Base-by-base conservation (phyloP, 2,329 filamentous ascomycete species). In the Juglanconis sp. region DNA sequence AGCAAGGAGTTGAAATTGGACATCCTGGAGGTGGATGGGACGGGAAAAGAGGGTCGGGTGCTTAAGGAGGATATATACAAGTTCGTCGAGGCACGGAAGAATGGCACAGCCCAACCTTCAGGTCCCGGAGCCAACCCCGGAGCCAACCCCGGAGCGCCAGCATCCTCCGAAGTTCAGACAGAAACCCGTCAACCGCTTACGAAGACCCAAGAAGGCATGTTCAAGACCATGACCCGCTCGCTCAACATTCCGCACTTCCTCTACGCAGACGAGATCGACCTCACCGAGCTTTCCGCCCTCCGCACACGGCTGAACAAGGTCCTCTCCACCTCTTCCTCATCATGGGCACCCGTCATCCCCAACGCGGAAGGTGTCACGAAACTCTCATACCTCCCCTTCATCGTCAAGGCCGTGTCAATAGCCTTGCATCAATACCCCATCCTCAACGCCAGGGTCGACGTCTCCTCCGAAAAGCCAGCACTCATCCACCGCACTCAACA, bases 151-250 rank as follows among this genome's bases (percentile, higher is more conserved):
- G 52, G 69, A 17, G 63, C 66, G 48, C 35, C 71, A 61, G 53
- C 73, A 30, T 63, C 73, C 24, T 53, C 73, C 13, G 77, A 80
- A 2, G 76, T 77, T 50, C 88, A 90, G 72, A 78, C 77, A 57
- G 95, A 98, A 74, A 89, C 87, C 8, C 75, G 80, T 2, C 81
- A 88, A 36, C 79, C 84, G 60, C 79, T 99, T 63, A 91, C 91
- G 11, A 88, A 87, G 42, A 89, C 91, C 13, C 94, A 98, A 76
- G 82, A 85, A 42, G 89, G 92, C 71, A 99, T 99, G 95, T 98
- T 96, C 86, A 97, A 96, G 78, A 84, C 87, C 62, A 99, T 99
- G 95, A 97, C 94, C 13, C 87, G 87, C 61, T 97, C 94, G 2
- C 83, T 99, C 64, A 85, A 77, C 54, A 98, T 97, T 68, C 95